Percentiles rank a stretch among this genome's conserved stretches.
Evolutionary conservation across 768 basidiomycete genomes (phyloP).

Genomic region (Leccinum incarnatum): DNA sequence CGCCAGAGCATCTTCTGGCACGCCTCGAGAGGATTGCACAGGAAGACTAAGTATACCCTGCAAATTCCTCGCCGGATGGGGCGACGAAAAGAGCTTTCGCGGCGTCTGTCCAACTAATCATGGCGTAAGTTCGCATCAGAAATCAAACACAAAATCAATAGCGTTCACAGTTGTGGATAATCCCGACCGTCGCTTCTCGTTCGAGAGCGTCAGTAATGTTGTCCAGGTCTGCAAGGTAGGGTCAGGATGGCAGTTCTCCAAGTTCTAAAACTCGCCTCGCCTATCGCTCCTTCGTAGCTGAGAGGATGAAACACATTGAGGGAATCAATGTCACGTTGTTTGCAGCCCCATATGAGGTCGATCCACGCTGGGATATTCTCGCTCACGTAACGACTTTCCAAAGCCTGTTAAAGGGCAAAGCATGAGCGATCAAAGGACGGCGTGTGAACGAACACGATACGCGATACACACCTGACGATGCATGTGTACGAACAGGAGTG

Average conservation of each 20-base stretch:
- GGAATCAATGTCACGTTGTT: constrained; percentile 73
- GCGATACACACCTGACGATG: constrained; percentile 62
- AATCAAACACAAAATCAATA: not conserved
- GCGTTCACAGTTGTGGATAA: constrained; percentile 86
- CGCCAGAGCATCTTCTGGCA: constrained; percentile 80
- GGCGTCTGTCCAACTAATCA: constrained; percentile 86
- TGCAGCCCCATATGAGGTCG: constrained; percentile 89
- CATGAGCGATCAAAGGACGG: not conserved
- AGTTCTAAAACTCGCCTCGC: constrained; percentile 32
- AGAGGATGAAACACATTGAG: constrained; percentile 90
- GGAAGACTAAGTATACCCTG: constrained; percentile 75
- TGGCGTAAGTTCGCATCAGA: constrained; percentile 1
- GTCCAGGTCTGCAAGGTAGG: constrained; percentile 63
- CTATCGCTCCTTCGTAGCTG: constrained; percentile 89
- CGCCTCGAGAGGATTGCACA: constrained; percentile 64
- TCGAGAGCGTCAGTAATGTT: constrained; percentile 82
- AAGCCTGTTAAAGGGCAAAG: constrained; percentile 47
- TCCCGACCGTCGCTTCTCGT: constrained; percentile 89
- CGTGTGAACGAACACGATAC: not conserved
- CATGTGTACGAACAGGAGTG: constrained; percentile 74
- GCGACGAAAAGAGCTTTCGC: constrained; percentile 70
- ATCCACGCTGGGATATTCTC: constrained; percentile 86
- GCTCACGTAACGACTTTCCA: constrained; percentile 87
- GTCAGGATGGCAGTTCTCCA: not conserved
- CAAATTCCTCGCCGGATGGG: constrained; percentile 75